Percentiles rank a stretch among this genome's conserved stretches.
Evolutionary conservation across 2,329 filamentous ascomycete species (phyloP).

Genomic region (Colletotrichum sp.): DNA sequence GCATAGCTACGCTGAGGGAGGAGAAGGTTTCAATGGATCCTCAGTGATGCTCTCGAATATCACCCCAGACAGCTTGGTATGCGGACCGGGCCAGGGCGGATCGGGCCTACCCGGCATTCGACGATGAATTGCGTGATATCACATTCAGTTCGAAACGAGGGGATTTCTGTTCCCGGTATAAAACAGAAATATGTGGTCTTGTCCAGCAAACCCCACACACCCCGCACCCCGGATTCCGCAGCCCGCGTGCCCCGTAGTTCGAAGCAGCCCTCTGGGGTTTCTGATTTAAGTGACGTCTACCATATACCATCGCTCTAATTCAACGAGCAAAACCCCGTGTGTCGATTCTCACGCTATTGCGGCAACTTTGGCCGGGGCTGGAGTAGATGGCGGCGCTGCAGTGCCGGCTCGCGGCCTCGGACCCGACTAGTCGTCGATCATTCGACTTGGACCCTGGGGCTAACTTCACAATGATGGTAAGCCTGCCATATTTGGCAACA

Average conservation of each 20-base stretch:
- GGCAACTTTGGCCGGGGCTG: neutral
- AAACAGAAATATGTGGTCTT: neutral
- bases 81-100: neutral
- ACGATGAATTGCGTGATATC: neutral
- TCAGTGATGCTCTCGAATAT: neutral
- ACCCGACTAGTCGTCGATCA: neutral
- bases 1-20: neutral
- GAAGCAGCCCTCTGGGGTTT: rapidly evolving
- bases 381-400: neutral
- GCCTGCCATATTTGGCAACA: neutral
- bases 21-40: neutral
- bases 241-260: neutral
- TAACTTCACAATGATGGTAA: neutral
- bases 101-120: neutral
- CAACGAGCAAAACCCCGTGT: neutral
- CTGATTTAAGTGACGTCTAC: rapidly evolving
- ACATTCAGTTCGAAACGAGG: neutral
- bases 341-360: neutral
- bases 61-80: neutral
- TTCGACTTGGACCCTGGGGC: neutral
- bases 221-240: neutral
- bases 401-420: neutral
- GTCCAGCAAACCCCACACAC: neutral
- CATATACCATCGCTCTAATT: neutral
- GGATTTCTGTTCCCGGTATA: neutral